A percentile compares a stretch with the other conserved stretches of the same genome.
Conservation (phyloP, 805 yeast genomes). For the Metschnikowia hibisci region DNA sequence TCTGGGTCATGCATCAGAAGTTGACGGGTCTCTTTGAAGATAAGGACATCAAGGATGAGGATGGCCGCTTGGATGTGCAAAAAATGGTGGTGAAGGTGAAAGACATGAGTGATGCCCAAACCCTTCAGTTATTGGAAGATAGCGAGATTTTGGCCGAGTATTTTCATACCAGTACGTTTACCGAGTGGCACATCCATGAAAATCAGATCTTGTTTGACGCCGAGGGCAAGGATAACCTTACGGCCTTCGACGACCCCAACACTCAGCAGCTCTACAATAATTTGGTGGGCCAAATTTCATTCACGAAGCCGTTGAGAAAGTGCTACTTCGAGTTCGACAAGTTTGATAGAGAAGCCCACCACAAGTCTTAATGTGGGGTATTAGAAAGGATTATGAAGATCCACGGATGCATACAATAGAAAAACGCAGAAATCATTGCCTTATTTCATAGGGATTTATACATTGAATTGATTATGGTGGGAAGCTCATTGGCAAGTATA, state of each 20-base stretch:
- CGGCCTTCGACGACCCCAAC: neutral
- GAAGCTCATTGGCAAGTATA: too few species aligned
- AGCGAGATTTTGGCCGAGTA: conserved; percentile 21
- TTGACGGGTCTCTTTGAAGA: conserved; percentile 11
- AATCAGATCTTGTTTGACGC: conserved; percentile 16
- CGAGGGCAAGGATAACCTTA: conserved; percentile 9
- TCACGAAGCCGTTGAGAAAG: conserved; percentile 11
- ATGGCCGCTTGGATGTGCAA: conserved; percentile 7
- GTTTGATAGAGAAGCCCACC: conserved; percentile 8
- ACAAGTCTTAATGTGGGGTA: neutral
- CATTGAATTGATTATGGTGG: too few species aligned
- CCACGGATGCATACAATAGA: too few species aligned
- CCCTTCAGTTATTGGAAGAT: conserved; percentile 20
- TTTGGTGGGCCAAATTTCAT: conserved; percentile 5
- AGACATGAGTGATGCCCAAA: conserved; percentile 25
- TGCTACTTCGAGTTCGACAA: conserved; percentile 11
- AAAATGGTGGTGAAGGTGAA: conserved; percentile 16
- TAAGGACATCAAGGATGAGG: conserved; percentile 2
- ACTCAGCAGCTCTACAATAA: conserved; percentile 3
- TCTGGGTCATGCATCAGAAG: conserved; percentile 20
- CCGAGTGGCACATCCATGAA: conserved; percentile 21
- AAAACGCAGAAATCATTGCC: too few species aligned
- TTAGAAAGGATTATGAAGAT: neutral
- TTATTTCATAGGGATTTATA: too few species aligned
- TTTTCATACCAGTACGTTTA: conserved; percentile 17